phyloP scores from a whole-genome alignment of 179 eudicot genomes.

The Sideroxylon spinosum region DNA sequence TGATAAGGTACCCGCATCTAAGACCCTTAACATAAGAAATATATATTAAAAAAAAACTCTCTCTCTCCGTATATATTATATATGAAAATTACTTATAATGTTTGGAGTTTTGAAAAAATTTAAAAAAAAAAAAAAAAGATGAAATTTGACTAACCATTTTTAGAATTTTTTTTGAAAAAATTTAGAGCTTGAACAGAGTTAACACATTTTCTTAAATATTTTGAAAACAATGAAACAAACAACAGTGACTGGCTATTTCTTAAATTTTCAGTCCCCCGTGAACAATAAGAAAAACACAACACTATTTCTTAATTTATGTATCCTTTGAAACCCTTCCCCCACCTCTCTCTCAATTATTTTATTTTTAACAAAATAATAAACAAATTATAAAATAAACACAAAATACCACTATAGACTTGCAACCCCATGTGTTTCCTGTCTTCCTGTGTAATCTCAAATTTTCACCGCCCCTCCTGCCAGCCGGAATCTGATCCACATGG shows the following conservation, averaged over 20 bases:
- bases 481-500: conserved; percentile 17
- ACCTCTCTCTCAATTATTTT: not conserved
- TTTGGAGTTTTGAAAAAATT: too few species aligned
- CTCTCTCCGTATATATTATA: too few species aligned
- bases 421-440: conserved; percentile 15
- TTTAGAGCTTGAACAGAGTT: not conserved
- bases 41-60: too few species aligned
- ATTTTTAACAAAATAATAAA: conserved; percentile 22
- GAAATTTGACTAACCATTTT: too few species aligned
- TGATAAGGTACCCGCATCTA: not conserved
- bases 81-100: too few species aligned
- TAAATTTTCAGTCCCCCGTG: conserved; percentile 21
- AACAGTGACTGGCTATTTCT: conserved; percentile 16
- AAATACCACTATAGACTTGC: conserved; percentile 19
- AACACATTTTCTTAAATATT: not conserved
- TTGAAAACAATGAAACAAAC: not conserved
- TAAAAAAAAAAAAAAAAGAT: too few species aligned
- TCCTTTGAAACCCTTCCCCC: conserved; percentile 6
- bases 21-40: not conserved
- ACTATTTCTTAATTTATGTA: conserved; percentile 12
- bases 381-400: conserved; percentile 12
- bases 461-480: conserved; percentile 4
- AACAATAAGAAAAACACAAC: conserved; percentile 8
- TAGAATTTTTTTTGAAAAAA: too few species aligned
- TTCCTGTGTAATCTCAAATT: not conserved